phyloP scores from a whole-genome alignment of 371 early-diverging fungal genomes.

The Conidiobolus incongruus region DNA sequence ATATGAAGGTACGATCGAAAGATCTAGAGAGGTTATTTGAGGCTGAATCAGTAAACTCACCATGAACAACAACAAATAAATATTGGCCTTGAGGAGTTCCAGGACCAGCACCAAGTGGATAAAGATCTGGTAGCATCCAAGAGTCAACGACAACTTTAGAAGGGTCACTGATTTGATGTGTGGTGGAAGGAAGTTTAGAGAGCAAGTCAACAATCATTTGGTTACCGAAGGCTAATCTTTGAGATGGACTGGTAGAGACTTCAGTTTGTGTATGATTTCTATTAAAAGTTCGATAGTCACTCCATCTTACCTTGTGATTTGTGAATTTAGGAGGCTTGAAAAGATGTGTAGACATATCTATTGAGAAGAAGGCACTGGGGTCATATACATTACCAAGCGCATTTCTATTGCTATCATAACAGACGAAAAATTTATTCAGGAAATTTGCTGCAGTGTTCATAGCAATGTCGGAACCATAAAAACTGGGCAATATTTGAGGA shows the following conservation, averaged over 20 bases:
- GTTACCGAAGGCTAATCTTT: not conserved
- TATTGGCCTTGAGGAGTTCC: not conserved
- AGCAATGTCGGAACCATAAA: not conserved
- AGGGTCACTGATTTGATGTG: not conserved
- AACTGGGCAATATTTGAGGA: not conserved
- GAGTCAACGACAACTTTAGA: not conserved
- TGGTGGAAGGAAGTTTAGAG: not conserved
- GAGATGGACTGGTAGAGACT: not conserved
- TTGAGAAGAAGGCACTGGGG: not conserved
- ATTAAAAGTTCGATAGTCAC: no score
- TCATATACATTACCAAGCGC: not conserved
- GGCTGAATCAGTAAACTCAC: slow-evolving; percentile 1
- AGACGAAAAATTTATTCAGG: not conserved
- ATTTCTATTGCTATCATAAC: not conserved
- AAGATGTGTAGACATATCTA: no score
- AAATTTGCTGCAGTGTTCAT: not conserved
- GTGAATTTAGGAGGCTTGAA: no score
- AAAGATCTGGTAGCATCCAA: not conserved
- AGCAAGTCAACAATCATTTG: not conserved
- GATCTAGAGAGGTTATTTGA: not conserved
- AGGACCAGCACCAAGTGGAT: not conserved
- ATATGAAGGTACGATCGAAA: not conserved
- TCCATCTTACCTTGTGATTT: no score
- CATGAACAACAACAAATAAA: not conserved
- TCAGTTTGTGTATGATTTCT: no score